Base-by-base conservation (phyloP, 305 asterid genomes). In the Fraxinus xanthoxyloides region DNA sequence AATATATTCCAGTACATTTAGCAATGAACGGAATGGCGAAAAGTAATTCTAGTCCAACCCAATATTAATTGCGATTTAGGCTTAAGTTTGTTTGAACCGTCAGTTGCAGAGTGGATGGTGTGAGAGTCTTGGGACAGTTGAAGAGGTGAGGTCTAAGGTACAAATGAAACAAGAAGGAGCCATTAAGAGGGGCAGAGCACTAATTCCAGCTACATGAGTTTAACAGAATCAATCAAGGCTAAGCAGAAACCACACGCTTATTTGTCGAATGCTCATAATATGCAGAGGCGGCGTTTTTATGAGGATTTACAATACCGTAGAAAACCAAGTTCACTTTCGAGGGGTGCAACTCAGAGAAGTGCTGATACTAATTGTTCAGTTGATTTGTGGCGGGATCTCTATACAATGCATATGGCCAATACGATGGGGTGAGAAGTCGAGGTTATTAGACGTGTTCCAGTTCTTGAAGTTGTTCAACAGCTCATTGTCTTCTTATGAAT, bases 101-200 rank as follows among this genome's bases (percentile, higher is more conserved):
- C 3, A 75, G 78, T 76, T 67, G 32, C 86, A 96, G 98, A 85
- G 87, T 76, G 96, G 95, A 21, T 96, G 99, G 99, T 96, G 99
- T 24, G 90, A 91, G 81, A 89, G 94, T 46, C 91, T 87, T 10
- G 98, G 99, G 31, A 90, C 98, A 0, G 90, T 90, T 2, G 90
- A 88, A 3, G 92, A 94, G 77, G 94, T 94, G 61, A 89, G 89
- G 85, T 87, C 95, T 3, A 96, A 93, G 93, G 73, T 96, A 21
- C 94, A 93, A 85, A 88, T 91, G 97, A 94, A 87, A 91, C 94
- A 92, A 84, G 92, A 90, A 81, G 99, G 98, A 70, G 98, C 97
- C 75, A 77, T 88, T 65, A 93, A 92, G 82, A 92, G 99, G 87
- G 99, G 93, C 76, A 76, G 13, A 46, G 67, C 28, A 51, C 80